These are phyloP conservation scores for Thinopyrum elongatum DNA, from an alignment of 176 grass and related monocot species.

Conservation along the genomic window DNA sequence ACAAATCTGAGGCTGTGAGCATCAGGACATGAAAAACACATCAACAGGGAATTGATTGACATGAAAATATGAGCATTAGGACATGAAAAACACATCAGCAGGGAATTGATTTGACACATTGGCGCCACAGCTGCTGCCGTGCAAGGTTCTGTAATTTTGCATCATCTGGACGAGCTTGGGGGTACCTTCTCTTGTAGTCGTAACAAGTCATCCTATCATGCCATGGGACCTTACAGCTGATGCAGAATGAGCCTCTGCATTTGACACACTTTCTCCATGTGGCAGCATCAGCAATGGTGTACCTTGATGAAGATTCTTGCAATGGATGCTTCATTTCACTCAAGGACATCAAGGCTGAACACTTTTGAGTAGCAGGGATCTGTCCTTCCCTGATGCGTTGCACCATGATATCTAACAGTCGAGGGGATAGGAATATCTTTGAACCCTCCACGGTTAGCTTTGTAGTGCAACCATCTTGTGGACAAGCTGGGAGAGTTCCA, in stretches of 20 bases:
- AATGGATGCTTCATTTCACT: slow-evolving; percentile 35
- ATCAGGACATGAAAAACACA: neutral
- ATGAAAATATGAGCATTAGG: neutral
- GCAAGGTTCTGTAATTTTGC: slow-evolving; percentile 60
- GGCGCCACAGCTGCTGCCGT: slow-evolving; percentile 49
- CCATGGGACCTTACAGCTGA: slow-evolving; percentile 82
- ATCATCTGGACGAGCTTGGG: slow-evolving; percentile 44
- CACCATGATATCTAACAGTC: slow-evolving; percentile 58
- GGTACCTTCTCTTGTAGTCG: slow-evolving; percentile 47
- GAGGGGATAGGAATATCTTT: slow-evolving; percentile 46
- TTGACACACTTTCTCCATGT: slow-evolving; percentile 61
- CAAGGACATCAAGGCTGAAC: slow-evolving; percentile 66
- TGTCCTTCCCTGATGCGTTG: slow-evolving; percentile 59
- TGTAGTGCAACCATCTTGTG: slow-evolving; percentile 66
- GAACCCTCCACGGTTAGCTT: slow-evolving; percentile 57
- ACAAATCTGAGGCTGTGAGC: neutral
- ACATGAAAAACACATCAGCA: neutral
- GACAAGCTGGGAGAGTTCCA: slow-evolving; percentile 63
- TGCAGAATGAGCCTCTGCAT: slow-evolving; percentile 62
- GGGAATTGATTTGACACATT: slow-evolving; percentile 39
- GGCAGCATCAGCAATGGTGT: slow-evolving; percentile 28
- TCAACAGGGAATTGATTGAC: too few species aligned
- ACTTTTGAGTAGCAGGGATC: slow-evolving; percentile 60
- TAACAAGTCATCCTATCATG: slow-evolving; percentile 54
- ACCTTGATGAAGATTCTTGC: slow-evolving; percentile 50